Evolutionary conservation across 768 basidiomycete genomes (phyloP), one percentile per base, ranked within the genome.

Genomic region (Panaeolus papilionaceus): DNA sequence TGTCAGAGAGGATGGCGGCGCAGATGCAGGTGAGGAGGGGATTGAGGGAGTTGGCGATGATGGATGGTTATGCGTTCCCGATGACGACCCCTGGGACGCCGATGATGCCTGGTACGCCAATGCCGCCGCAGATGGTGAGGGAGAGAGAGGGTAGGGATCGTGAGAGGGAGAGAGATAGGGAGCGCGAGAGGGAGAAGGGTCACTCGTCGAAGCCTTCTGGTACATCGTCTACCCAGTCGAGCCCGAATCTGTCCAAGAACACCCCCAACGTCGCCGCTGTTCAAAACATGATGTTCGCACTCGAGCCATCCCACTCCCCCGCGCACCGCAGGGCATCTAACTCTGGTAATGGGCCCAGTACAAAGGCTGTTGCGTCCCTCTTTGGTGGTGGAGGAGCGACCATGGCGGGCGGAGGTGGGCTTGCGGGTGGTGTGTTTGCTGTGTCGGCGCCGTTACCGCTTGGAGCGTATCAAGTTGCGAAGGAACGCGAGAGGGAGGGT

Each of bases 361-460:
- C 63, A 3, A 45, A 14, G 20, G 42, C 63, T 11, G 42, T n/a
- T 37, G 40, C 42, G n/a, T 40, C 63, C 4, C 39, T 40, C 1
- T 47, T 47, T n/a, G 18, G 45, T 47, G 20, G 11, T 51, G 49
- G 49, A 10, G 49, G 49, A 1, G 20, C 49, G 20, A 64, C 63
- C 1, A 44, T 44, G 38, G 49, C 49, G 26, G 49, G 49, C 23
- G 49, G 49, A 47, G 45, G 45, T n/a, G 45, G 45, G 3, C 45
- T 47, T 47, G 45, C 28, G 44, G 61, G 42, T 68, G 69, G 58
- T 40, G 45, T 63, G 51, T 71, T 71, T 40, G 62, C 70, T 0
- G 73, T 72, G 3, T 74, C 73, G n/a, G 70, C 66, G 4, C 71
- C 71, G 26, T 51, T 71, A 64, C 71, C 71, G 4, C 63, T 74